Evolutionary conservation across 169 alveolate species (phyloP), one percentile per base, ranked within the genome.

Genomic region (Plasmodium adleri): DNA sequence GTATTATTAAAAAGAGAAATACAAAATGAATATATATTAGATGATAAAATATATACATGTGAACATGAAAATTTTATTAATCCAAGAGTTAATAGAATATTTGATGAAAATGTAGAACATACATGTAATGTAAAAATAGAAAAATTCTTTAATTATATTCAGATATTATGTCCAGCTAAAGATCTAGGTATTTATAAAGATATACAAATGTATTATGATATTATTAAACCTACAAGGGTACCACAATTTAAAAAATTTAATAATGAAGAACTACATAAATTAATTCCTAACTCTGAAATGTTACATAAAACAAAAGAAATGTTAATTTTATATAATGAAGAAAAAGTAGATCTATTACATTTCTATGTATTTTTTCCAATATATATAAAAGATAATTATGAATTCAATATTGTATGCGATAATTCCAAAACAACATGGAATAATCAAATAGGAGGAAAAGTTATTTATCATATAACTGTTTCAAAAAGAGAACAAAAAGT

Each of bases 211-310:
- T 20, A 10, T n/a, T 71, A 56, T 64, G 71, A 26, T 9, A 83
- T 56, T 62, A 28, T 8, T n/a, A 68, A 58, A 28, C 91, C 91
- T 7, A 32, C 9, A 15, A 58, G 59, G 12, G 80, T 24, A 24
- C 62, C 58, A 3, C 43, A 20, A 24, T 12, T 0, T 2, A 83
- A 83, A 28, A 3, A 9, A 9, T 62, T 83, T 47, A 32, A 20
- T 52, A 56, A 83, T 22, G 17, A 9, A 12, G 91, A 15, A 43
- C 32, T 83, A 28, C 17, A 70, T 5, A 59, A 39, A 13, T 12
- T 83, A 13, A 70, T 83, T 6, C 91, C 91, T 2, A 63, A 83
- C 7, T 17, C 91, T 2, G 91, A 83, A 49, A 13, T 83, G 17
- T 28, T 78, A 7, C 67, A 63, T 24, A 78, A 78, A 50, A 66